Evolutionary conservation across 495 filamentous ascomycete genomes (phyloP).

Genomic region (Extremus antarcticus): DNA sequence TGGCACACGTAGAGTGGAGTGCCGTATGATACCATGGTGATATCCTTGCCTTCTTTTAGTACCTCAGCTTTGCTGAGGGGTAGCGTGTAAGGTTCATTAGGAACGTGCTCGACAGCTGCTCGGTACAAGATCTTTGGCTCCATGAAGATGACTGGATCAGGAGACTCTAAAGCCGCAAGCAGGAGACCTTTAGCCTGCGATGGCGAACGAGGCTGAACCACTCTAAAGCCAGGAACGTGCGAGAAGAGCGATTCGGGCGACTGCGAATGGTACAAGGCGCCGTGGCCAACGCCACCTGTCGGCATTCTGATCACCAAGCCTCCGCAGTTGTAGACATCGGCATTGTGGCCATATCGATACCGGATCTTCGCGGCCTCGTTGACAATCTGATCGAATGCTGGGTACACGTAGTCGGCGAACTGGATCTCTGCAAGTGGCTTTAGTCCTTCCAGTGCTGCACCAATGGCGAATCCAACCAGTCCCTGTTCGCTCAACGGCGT

Average conservation of each 20-base stretch:
- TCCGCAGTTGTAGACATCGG: conserved; percentile 25
- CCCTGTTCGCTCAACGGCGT: conserved; percentile 92
- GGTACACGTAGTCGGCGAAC: conserved; percentile 96
- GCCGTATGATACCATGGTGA: conserved; percentile 86
- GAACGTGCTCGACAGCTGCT: conserved; percentile 91
- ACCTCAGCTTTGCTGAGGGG: conserved; percentile 85
- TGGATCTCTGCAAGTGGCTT: conserved; percentile 92
- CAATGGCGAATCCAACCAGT: conserved; percentile 88
- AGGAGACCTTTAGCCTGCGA: conserved; percentile 87
- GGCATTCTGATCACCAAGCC: conserved; percentile 89
- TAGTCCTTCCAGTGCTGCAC: conserved; percentile 82
- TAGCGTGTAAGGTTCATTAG: conserved; percentile 66
- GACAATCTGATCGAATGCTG: conserved; percentile 93
- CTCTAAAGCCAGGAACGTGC: conserved; percentile 79
- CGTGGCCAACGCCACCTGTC: conserved; percentile 89
- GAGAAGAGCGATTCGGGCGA: conserved; percentile 87
- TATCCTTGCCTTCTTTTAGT: conserved; percentile 67
- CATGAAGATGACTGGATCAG: conserved; percentile 91
- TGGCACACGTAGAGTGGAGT: conserved; percentile 84
- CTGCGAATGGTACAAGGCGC: conserved; percentile 89
- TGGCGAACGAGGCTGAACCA: conserved; percentile 84
- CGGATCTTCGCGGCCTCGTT: conserved; percentile 93
- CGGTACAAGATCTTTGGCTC: conserved; percentile 94
- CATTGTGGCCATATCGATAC: conserved; percentile 69
- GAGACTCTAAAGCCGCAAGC: conserved; percentile 63